phyloP scores from a whole-genome alignment of 306 rosid genomes.

The Sesbania bispinosa region DNA sequence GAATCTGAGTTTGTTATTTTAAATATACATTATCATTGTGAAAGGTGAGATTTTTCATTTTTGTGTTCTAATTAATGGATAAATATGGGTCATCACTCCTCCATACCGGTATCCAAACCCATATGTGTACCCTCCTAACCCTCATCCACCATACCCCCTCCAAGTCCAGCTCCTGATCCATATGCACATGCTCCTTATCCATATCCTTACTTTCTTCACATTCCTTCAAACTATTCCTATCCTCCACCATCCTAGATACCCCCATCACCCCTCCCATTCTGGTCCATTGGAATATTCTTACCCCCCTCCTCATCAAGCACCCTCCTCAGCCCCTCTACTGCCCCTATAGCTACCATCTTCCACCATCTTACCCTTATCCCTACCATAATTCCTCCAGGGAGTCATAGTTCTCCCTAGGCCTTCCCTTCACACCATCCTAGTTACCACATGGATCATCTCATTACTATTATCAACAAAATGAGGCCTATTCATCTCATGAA shows the following conservation, averaged over 20 bases:
- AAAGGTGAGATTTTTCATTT: neutral
- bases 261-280: slow-evolving; percentile 27
- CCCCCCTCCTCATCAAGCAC: slow-evolving; percentile 22
- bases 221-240: slow-evolving; percentile 44
- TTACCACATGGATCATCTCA: slow-evolving; percentile 55
- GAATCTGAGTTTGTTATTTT: neutral
- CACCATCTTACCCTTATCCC: slow-evolving; percentile 40
- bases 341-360: slow-evolving; percentile 26
- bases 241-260: slow-evolving; percentile 34
- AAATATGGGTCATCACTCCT: slow-evolving; percentile 35
- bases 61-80: slow-evolving; percentile 35
- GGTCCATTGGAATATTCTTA: slow-evolving; percentile 26
- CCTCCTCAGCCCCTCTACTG: neutral
- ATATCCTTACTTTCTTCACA: slow-evolving; percentile 34
- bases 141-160: slow-evolving; percentile 47
- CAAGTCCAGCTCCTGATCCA: slow-evolving; percentile 34
- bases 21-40: neutral
- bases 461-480: slow-evolving; percentile 41
- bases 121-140: slow-evolving; percentile 32
- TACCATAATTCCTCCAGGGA: slow-evolving; percentile 36
- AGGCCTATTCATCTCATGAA: slow-evolving; percentile 34
- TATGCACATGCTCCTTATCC: slow-evolving; percentile 32
- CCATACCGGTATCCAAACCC: slow-evolving; percentile 39
- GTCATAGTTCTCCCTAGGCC: slow-evolving; percentile 39
- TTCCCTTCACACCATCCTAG: slow-evolving; percentile 47